Percentiles rank a stretch among this genome's conserved stretches.
Conservation (phyloP, 176 grass and related monocot genomes). For the Pontederia crassipes region DNA sequence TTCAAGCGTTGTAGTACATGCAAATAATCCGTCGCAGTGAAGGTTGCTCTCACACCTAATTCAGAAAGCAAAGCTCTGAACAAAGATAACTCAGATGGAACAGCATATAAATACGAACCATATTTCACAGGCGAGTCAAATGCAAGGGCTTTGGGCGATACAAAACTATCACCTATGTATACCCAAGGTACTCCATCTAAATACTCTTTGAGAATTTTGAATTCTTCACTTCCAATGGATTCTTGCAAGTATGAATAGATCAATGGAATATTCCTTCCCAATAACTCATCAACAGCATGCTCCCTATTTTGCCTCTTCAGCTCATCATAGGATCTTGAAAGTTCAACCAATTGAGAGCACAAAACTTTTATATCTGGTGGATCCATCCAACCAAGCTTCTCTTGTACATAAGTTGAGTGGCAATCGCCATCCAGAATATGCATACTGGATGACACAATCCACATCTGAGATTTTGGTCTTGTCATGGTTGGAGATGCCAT, state of each 20-base stretch:
- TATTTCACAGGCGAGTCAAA: constrained; percentile 99
- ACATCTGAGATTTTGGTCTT: constrained; percentile 81
- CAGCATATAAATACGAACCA: constrained; percentile 86
- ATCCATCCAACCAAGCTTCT: constrained; percentile 79
- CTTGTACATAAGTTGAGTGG: constrained; percentile 66
- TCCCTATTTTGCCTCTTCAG: constrained; percentile 49
- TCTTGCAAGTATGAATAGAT: constrained; percentile 83
- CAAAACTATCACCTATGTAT: constrained; percentile 79
- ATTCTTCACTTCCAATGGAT: constrained; percentile 28
- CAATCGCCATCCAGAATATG: constrained; percentile 71
- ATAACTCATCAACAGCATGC: constrained; percentile 35
- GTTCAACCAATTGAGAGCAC: constrained; percentile 69
- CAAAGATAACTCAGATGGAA: constrained; percentile 84
- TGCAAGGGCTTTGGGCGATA: constrained; percentile 58
- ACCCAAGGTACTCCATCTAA: constrained; percentile 69
- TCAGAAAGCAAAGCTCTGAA: constrained; percentile 66
- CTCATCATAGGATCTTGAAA: constrained; percentile 75
- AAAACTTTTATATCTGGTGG: constrained; percentile 45
- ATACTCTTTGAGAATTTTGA: constrained; percentile 50
- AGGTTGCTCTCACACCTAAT: constrained; percentile 81
- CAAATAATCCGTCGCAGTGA: constrained; percentile 79
- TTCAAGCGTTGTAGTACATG: constrained; percentile 53
- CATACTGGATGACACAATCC: constrained; percentile 88
- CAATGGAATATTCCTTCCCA: constrained; percentile 51
- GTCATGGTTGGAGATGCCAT: constrained; percentile 64